These are phyloP conservation scores for Colletotrichum godetiae DNA, from an alignment of 2,329 filamentous ascomycete species.

Conservation along the genomic window DNA sequence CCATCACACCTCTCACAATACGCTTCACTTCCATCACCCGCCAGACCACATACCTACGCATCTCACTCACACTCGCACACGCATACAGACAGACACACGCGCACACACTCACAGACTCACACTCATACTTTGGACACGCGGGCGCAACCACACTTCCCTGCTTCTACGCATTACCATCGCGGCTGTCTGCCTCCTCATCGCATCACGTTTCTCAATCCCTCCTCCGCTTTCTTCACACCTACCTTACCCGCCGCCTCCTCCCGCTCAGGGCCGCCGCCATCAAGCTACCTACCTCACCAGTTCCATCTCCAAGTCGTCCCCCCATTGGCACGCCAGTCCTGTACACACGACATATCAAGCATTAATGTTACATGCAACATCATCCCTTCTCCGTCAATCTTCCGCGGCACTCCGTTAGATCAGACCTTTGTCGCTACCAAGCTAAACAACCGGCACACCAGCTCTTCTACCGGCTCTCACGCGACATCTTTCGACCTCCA, in stretches of 20 bases:
- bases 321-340: constrained; percentile 17
- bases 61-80: too few relatives aligned
- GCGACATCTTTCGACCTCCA: constrained; percentile 15
- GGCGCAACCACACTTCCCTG: neutral
- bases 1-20: too few relatives aligned
- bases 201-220: constrained; percentile 30
- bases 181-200: constrained; percentile 28
- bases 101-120: constrained; percentile 4
- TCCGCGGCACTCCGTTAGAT: constrained; percentile 33
- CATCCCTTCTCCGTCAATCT: constrained; percentile 15
- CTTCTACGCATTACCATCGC: neutral
- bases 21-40: too few relatives aligned
- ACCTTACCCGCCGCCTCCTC: constrained; percentile 14
- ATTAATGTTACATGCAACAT: constrained; percentile 7
- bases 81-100: neutral
- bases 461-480: constrained; percentile 12
- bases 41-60: too few relatives aligned
- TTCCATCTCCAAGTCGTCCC: constrained; percentile 34
- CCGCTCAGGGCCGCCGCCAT: neutral
- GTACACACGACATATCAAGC: neutral
- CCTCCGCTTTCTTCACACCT: neutral
- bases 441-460: constrained; percentile 32
- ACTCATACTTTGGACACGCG: neutral
- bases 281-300: neutral
- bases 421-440: constrained; percentile 31